Evolutionary conservation across 1,284 basidiomycete species (phyloP).

Genomic region (Sanghuangporus sanghuang): DNA sequence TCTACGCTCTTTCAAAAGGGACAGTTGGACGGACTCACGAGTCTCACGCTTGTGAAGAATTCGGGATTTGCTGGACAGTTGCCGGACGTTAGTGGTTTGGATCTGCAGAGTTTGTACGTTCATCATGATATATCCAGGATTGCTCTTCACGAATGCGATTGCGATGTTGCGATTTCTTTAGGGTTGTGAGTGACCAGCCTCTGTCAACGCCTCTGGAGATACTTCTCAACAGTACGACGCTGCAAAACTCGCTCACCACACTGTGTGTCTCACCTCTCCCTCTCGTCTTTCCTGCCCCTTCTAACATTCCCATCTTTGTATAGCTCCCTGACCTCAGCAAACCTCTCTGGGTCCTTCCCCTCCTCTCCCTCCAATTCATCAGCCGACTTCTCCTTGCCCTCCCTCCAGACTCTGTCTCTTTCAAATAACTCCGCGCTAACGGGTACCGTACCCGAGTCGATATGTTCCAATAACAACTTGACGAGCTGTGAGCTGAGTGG

Average conservation of each 20-base stretch:
- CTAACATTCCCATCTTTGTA: background rate
- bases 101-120: slow-evolving; percentile 39
- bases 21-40: slow-evolving; percentile 30
- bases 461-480: slow-evolving; percentile 20
- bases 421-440: slow-evolving; percentile 27
- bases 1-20: slow-evolving; percentile 30
- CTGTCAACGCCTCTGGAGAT: slow-evolving; percentile 29
- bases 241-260: slow-evolving; percentile 32
- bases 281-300: slow-evolving; percentile 23
- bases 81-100: slow-evolving; percentile 33
- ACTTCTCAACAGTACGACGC: slow-evolving; percentile 30
- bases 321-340: slow-evolving; percentile 26
- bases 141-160: background rate
- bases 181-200: slow-evolving; percentile 32
- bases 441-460: slow-evolving; percentile 23
- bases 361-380: slow-evolving; percentile 24
- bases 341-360: slow-evolving; percentile 29
- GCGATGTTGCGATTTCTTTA: slow-evolving; percentile 17
- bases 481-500: slow-evolving; percentile 20
- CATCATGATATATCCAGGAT: background rate
- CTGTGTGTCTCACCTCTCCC: slow-evolving; percentile 27
- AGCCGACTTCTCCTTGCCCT: background rate
- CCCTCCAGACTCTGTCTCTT: slow-evolving; percentile 27
- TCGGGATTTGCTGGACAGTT: slow-evolving; percentile 37
- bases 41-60: slow-evolving; percentile 41